Base-by-base conservation (phyloP, 208 protist species). In the Phytomonas francai region DNA sequence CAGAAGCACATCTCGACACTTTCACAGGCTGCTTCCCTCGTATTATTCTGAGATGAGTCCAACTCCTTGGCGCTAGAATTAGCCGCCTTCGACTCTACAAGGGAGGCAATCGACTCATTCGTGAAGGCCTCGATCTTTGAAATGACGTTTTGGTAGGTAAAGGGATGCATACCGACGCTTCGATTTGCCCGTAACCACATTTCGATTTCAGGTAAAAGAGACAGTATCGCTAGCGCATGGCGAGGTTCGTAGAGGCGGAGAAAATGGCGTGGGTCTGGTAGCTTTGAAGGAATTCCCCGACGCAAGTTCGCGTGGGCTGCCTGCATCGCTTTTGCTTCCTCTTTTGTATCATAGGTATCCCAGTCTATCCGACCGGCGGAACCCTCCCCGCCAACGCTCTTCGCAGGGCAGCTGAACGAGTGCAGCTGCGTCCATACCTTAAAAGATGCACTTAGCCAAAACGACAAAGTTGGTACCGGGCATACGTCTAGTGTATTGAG, bases 101-200 rank as follows among this genome's bases (percentile, higher is more conserved):
- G 45, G 2, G 45, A 54, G 0, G 45, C 22, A 25, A 54, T 54
- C 2, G 45, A 25, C 19, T 25, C 45, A 54, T 54, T 54, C 19
- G 45, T 54, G 45, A 54, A 54, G 45, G 45, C 45, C 6, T 54
- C 45, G 19, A 54, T 54, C 45, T 54, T 19, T 5, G 45, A 54
- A 65, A 78, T 45, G 29, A 77, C 76, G 12, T 62, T 56, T 39
- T 66, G 57, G 63, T 78, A 81, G n/a, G 65, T 39, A 7, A 56
- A 65, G 6, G 72, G 77, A 29, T 56, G 42, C 72, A 81, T 81
- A 7, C 77, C 77, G 22, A 81, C 30, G 0, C 65, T 75, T 16
- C 67, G 63, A 33, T 66, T 70, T 12, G 63, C 67, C 2, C 77
- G 63, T 28, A 81, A 39, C 65, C 65, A 71, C n/a, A 64, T 49